A percentile compares a stretch with the other conserved stretches of the same genome.
These are phyloP conservation scores for Gamarada debralockiae DNA, from an alignment of 495 filamentous ascomycete genomes.

Conservation along the genomic window DNA sequence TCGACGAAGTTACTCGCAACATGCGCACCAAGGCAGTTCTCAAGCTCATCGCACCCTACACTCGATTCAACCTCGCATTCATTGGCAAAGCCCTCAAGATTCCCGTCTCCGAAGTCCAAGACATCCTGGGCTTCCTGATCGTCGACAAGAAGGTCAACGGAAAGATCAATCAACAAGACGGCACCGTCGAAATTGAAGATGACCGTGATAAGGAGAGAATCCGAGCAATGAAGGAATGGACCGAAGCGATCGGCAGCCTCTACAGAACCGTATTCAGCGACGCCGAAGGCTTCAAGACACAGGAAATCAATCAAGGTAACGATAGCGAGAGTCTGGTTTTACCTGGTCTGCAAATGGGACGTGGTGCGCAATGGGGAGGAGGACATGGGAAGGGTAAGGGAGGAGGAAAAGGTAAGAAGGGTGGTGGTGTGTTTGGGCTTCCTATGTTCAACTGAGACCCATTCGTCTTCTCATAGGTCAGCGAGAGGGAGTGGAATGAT, in stretches of 20 bases:
- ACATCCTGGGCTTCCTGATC: slow-evolving; percentile 90
- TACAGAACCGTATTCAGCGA: slow-evolving; percentile 65
- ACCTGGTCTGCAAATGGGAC: background rate
- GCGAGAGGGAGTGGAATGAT: too few species aligned
- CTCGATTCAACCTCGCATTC: slow-evolving; percentile 80
- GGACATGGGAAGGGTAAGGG: slow-evolving; percentile 9
- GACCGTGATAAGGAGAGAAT: slow-evolving; percentile 70
- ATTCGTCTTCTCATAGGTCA: too few species aligned
- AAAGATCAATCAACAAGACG: slow-evolving; percentile 83
- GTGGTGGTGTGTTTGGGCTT: background rate
- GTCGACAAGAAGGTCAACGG: slow-evolving; percentile 82
- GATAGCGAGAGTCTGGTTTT: slow-evolving; percentile 28
- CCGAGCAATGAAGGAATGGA: slow-evolving; percentile 70
- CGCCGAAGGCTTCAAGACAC: slow-evolving; percentile 62
- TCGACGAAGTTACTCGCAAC: slow-evolving; percentile 97
- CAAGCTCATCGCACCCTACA: slow-evolving; percentile 93
- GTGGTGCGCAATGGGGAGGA: background rate
- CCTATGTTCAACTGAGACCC: too few species aligned
- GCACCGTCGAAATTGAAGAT: slow-evolving; percentile 77
- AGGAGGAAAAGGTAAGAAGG: background rate
- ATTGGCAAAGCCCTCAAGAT: slow-evolving; percentile 85
- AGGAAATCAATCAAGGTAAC: slow-evolving; percentile 22
- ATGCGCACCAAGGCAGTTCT: slow-evolving; percentile 95
- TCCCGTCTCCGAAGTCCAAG: slow-evolving; percentile 77
- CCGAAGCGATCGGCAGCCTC: slow-evolving; percentile 58